Evolutionary conservation across 805 yeast species (phyloP).

Genomic region (Pichia exigua): DNA sequence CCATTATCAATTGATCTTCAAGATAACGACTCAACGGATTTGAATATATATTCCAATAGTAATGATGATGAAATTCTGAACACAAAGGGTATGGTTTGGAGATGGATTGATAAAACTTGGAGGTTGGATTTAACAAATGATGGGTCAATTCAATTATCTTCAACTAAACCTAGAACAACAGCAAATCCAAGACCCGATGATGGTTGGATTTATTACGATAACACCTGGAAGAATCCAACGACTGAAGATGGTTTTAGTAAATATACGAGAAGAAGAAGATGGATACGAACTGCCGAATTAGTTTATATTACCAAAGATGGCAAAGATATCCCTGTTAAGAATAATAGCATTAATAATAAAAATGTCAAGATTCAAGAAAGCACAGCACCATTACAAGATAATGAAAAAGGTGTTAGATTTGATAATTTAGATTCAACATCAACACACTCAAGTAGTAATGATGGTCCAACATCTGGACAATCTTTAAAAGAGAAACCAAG

Average conservation of each 20-base stretch:
- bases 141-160: conserved; percentile 68
- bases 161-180: conserved; percentile 48
- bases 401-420: not conserved
- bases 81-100: conserved; percentile 68
- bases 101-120: conserved; percentile 95
- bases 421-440: not conserved
- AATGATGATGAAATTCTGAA: conserved; percentile 35
- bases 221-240: conserved; percentile 88
- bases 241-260: conserved; percentile 83
- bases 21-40: not conserved
- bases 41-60: conserved; percentile 18
- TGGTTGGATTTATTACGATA: conserved; percentile 84
- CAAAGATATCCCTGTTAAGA: not conserved
- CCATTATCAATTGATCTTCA: conserved; percentile 8
- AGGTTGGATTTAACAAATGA: conserved; percentile 81
- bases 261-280: conserved; percentile 89
- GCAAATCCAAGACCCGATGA: conserved; percentile 74
- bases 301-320: conserved; percentile 30
- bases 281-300: conserved; percentile 92
- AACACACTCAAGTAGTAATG: not conserved
- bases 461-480: not conserved
- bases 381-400: not conserved
- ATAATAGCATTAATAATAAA: not conserved
- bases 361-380: not conserved
- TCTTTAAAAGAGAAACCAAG: not conserved